A percentile compares a stretch with the other conserved stretches of the same genome.
Conservation (phyloP, 768 basidiomycete species). For the Trametes villosa region DNA sequence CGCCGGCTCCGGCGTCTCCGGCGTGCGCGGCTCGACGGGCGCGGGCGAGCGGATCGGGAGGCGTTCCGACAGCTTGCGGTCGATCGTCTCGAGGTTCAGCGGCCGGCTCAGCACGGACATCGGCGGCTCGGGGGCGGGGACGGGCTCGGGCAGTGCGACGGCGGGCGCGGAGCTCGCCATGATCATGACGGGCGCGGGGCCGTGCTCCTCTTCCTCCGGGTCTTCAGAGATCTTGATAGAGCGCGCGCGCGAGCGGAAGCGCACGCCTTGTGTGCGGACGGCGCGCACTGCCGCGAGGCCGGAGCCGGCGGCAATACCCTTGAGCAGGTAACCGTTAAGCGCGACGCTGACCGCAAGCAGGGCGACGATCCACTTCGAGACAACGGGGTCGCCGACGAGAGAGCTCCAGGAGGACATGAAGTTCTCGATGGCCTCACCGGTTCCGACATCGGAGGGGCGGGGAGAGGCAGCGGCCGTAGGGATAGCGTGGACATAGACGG, state of each 20-base stretch:
- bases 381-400: slow-evolving; percentile 91
- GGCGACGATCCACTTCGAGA: slow-evolving; percentile 94
- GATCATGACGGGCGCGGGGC: slow-evolving; percentile 19
- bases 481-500: slow-evolving; percentile 58
- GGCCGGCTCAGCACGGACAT: slow-evolving; percentile 35
- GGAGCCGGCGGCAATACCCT: slow-evolving; percentile 70
- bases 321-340: slow-evolving; percentile 92
- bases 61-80: slow-evolving; percentile 50
- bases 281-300: slow-evolving; percentile 33
- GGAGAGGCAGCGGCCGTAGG: slow-evolving; percentile 37
- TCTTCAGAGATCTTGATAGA: slow-evolving; percentile 20
- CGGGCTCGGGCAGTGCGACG: slow-evolving; percentile 12
- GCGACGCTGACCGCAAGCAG: slow-evolving; percentile 83
- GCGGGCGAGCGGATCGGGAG: slow-evolving; percentile 30
- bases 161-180: slow-evolving; percentile 27
- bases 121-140: slow-evolving; percentile 11
- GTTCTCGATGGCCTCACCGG: slow-evolving; percentile 68
- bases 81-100: slow-evolving; percentile 62
- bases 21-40: slow-evolving; percentile 28
- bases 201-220: slow-evolving; percentile 22
- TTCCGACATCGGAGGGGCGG: slow-evolving; percentile 26
- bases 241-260: slow-evolving; percentile 31
- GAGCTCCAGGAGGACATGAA: slow-evolving; percentile 92
- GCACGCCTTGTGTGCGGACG: slow-evolving; percentile 29
- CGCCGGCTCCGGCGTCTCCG: slow-evolving; percentile 20